Evolutionary conservation across 2,329 filamentous ascomycete species (phyloP).

Genomic region (Alternaria viburni): DNA sequence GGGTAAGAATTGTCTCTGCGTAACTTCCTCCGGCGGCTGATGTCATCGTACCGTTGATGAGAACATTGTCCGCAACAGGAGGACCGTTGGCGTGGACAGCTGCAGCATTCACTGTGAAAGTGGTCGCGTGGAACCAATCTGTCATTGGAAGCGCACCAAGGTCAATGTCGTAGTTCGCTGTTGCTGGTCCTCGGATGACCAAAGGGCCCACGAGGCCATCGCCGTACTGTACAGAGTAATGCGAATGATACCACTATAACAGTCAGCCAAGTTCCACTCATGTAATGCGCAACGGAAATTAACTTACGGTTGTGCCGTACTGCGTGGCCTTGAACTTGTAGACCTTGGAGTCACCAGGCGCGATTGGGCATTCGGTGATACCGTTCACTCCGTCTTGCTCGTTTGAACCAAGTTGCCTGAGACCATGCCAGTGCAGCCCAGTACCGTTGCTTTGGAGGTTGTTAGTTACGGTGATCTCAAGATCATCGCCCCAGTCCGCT

Average conservation of each 20-base stretch:
- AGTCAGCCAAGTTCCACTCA: slow-evolving; percentile 33
- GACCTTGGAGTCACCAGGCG: slow-evolving; percentile 57
- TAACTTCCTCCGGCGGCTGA: slow-evolving; percentile 40
- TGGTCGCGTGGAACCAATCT: slow-evolving; percentile 42
- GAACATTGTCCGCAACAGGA: slow-evolving; percentile 55
- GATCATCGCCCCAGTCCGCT: slow-evolving; percentile 51
- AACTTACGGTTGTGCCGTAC: slow-evolving; percentile 41
- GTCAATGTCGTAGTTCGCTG: slow-evolving; percentile 53
- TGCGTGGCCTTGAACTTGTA: slow-evolving; percentile 47
- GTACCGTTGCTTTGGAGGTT: slow-evolving; percentile 54
- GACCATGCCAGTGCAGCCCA: slow-evolving; percentile 60
- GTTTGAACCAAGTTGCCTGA: slow-evolving; percentile 52
- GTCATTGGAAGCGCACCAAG: slow-evolving; percentile 50
- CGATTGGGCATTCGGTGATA: slow-evolving; percentile 70
- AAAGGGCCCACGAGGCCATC: slow-evolving; percentile 51
- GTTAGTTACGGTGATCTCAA: slow-evolving; percentile 49
- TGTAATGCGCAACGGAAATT: background rate
- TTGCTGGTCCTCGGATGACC: slow-evolving; percentile 51
- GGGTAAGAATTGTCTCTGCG: slow-evolving; percentile 41
- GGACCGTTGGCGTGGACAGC: slow-evolving; percentile 48
- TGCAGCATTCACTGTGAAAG: slow-evolving; percentile 39
- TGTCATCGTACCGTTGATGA: slow-evolving; percentile 64
- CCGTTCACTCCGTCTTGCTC: slow-evolving; percentile 56
- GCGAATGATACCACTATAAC: slow-evolving; percentile 55
- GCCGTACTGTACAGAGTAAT: slow-evolving; percentile 52